Base-by-base conservation (phyloP, 2,329 filamentous ascomycete species). In the Aspergillus intermedius region DNA sequence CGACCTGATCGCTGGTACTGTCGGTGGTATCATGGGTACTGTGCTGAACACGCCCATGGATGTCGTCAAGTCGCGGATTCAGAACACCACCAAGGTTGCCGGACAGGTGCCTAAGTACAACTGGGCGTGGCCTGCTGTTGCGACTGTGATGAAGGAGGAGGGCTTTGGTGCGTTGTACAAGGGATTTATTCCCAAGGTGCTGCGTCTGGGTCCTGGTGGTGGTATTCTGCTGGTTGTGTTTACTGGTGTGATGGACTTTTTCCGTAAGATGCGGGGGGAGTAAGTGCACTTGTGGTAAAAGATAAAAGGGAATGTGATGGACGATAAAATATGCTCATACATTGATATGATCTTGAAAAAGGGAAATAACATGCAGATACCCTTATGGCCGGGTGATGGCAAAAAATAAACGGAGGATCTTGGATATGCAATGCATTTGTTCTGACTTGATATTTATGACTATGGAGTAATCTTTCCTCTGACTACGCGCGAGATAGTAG, bases 31-130 rank as follows among this genome's bases (percentile, higher is more conserved):
- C 4, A 77, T 86, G 46, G 91, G 93, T 69, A 98, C 91, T 2
- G 80, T 96, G 37, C 67, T 97, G 55, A 98, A 98, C 78, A 97
- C 91, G 2, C 90, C 91, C 49, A 84, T 95, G 82, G 91, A 97
- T 64, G 91, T 97, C 17, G 91, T 97, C 74, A 98, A 98, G 81
- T 94, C 88, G 57, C 86, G 93, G 55, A 98, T 98, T 59, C 93
- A 98, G 74, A 98, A 98, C 75, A 89, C 82, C 48, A 79, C 87
- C 57, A 91, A 87, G 77, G 75, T 95, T 35, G 69, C 86, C n/a
- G 93, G 93, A 4, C 77, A 81, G 47, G 74, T 83, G 19, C 88
- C 88, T 65, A 98, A 98, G 80, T 98, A 98, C 77, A 96, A 97
- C 81, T 98, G 93, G 93, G 93, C 93, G 28, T 95, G 85, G 81